Conservation (phyloP, 352 stramenopile genomes). For the Pseudoperonospora humuli region DNA sequence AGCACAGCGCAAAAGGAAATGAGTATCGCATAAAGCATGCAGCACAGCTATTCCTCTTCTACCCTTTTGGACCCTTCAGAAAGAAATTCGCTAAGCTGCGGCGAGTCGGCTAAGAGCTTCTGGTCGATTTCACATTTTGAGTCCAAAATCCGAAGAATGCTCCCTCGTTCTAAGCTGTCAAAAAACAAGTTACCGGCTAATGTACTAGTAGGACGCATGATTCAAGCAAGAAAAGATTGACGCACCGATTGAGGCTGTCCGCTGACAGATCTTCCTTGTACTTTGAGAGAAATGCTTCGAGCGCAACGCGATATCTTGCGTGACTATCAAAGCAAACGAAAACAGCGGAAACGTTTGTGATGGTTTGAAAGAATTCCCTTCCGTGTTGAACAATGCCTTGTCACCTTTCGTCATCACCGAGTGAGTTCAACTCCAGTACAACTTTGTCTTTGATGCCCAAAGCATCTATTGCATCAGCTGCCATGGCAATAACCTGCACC, state of each 20-base stretch:
- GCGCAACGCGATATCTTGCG: slow-evolving; percentile 49
- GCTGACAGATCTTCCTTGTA: slow-evolving; percentile 57
- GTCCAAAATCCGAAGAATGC: slow-evolving; percentile 80
- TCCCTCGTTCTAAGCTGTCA: slow-evolving; percentile 64
- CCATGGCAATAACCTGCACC: slow-evolving; percentile 71
- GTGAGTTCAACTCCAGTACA: slow-evolving; percentile 70
- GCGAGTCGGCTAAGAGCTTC: slow-evolving; percentile 54
- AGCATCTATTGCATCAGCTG: slow-evolving; percentile 39
- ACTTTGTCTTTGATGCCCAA: slow-evolving; percentile 58
- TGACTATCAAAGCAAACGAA: slow-evolving; percentile 30
- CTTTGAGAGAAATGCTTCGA: slow-evolving; percentile 57
- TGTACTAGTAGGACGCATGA: neutral
- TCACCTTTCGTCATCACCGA: slow-evolving; percentile 75
- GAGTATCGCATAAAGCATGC: neutral
- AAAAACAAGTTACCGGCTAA: neutral
- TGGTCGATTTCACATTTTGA: slow-evolving; percentile 75
- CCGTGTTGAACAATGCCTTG: neutral
- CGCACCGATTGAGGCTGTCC: slow-evolving; percentile 67
- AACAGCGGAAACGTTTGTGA: neutral
- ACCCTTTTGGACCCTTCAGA: slow-evolving; percentile 50
- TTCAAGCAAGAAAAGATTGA: neutral
- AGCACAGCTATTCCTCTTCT: neutral
- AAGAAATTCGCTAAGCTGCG: slow-evolving; percentile 53
- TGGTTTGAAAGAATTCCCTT: neutral
- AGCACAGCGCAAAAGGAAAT: slow-evolving; percentile 3